Evolutionary conservation across 2,329 filamentous ascomycete species (phyloP), one percentile per base, ranked within the genome.

Genomic region (Fusarium algeriense): DNA sequence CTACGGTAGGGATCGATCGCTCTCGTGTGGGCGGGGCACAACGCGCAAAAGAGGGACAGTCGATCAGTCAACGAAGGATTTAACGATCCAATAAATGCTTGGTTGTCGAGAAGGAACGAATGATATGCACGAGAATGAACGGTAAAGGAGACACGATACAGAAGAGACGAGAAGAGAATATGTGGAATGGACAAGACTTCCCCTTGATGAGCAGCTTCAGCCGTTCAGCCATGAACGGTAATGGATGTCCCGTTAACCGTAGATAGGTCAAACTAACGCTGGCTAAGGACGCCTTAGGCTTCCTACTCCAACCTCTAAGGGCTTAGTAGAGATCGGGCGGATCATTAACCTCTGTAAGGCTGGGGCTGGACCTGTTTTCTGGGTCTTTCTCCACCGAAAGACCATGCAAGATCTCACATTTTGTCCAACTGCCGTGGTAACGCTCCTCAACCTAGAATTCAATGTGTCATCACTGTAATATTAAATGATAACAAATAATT

Each of bases 211-310:
- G 55, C 55, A 70, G 49, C 46, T 71, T 71, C 58, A 67, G 62
- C 59, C 44, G 43, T 71, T 71, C 69, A 71, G 64, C 65, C 49
- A 63, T 70, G 34, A 60, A 65, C 43, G 49, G 46, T 41, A 56
- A 56, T 35, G 32, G 50, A 26, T 12, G 55, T 49, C 37, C 38
- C 32, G 32, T 65, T 59, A 32, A 38, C 58, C 28, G 34, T 44
- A 23, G 46, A 53, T 15, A n/a, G 48, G 32, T 19, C 53, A 62
- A 64, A 49, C 60, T 45, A 65, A 45, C 30, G 23, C 37, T 46
- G 50, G 38, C 52, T 61, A 68, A 55, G 45, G 28, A 34, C 52
- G n/a, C 26, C 26, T 17, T 30, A 53, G 41, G 49, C 46, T 41
- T 59, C 49, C 52, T 41, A 49, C 48, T 69, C 60, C 60, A 70